phyloP scores from a whole-genome alignment of 1,284 basidiomycete species.

The Naganishia sp. region DNA sequence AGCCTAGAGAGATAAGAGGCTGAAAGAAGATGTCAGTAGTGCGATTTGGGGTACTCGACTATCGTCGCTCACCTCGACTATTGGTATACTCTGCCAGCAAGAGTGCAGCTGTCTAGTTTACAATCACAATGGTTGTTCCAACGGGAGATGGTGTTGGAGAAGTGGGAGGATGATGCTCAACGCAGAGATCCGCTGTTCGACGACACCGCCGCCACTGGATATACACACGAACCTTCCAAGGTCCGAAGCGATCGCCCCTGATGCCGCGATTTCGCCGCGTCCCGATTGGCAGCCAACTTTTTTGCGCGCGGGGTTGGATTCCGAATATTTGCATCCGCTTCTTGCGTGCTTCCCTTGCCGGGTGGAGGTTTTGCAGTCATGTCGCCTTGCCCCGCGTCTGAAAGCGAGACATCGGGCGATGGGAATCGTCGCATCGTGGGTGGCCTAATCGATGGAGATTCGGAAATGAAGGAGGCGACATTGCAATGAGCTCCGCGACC shows the following conservation, averaged over 20 bases:
- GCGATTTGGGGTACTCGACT: not conserved
- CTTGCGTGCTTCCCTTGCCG: conserved; percentile 18
- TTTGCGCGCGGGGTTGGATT: conserved; percentile 13
- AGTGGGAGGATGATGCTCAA: not conserved
- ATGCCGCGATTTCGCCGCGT: conserved; percentile 11
- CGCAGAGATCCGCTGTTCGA: not conserved
- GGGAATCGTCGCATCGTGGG: not conserved
- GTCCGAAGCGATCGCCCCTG: conserved; percentile 2
- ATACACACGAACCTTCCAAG: too few relatives aligned
- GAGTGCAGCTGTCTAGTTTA: conserved; percentile 6
- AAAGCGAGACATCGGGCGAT: conserved; percentile 7
- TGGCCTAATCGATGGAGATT: not conserved
- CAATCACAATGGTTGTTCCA: not conserved
- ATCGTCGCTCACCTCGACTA: conserved; percentile 9
- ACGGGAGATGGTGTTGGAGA: not conserved
- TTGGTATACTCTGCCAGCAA: not conserved
- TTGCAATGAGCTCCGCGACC: too few relatives aligned
- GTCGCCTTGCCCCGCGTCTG: not conserved
- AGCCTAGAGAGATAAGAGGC: not conserved
- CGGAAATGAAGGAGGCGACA: not conserved
- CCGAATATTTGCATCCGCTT: conserved; percentile 30
- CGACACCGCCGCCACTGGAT: too few relatives aligned
- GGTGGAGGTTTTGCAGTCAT: not conserved
- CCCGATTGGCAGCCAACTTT: conserved; percentile 27
- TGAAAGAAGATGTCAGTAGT: not conserved